Conservation (phyloP, 441 rosid species). For the Pelargonium australe region DNA sequence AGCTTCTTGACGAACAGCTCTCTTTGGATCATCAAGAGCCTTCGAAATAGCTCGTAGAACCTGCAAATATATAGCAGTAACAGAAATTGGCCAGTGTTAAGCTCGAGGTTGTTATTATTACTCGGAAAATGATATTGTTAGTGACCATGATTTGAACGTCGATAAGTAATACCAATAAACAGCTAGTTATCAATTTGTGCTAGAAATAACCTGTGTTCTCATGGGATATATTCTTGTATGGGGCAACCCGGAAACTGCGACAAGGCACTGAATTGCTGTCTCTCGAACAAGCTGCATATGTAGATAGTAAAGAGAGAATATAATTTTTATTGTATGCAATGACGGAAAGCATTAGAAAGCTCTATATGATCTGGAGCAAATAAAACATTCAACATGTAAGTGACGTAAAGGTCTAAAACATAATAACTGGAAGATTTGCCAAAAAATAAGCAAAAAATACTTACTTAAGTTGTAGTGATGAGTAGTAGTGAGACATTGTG, state of each 20-base stretch:
- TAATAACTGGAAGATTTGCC: not conserved
- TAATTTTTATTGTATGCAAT: not conserved
- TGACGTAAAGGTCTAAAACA: not conserved
- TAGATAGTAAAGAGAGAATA: constrained; percentile 7
- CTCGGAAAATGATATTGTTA: too few species aligned
- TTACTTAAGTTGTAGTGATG: too few species aligned
- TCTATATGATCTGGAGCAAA: not conserved
- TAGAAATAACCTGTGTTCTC: constrained; percentile 54
- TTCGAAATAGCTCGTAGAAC: constrained; percentile 50
- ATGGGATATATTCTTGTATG: constrained; percentile 61
- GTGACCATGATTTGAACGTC: not conserved
- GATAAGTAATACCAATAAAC: not conserved
- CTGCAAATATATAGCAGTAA: constrained; percentile 25
- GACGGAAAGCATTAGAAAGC: not conserved
- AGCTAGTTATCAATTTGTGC: not conserved
- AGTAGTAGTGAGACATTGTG: too few species aligned
- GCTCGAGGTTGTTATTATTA: too few species aligned
- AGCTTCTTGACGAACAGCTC: constrained; percentile 77
- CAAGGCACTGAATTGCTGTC: constrained; percentile 78
- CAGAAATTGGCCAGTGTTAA: not conserved
- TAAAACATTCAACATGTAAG: not conserved
- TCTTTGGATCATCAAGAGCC: constrained; percentile 79
- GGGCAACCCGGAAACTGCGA: constrained; percentile 63
- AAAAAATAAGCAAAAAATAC: too few species aligned
- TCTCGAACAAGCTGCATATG: constrained; percentile 64